Base-by-base conservation (phyloP, 2,329 filamentous ascomycete species). In the Ophiocordyceps camponoti-saundersi region DNA sequence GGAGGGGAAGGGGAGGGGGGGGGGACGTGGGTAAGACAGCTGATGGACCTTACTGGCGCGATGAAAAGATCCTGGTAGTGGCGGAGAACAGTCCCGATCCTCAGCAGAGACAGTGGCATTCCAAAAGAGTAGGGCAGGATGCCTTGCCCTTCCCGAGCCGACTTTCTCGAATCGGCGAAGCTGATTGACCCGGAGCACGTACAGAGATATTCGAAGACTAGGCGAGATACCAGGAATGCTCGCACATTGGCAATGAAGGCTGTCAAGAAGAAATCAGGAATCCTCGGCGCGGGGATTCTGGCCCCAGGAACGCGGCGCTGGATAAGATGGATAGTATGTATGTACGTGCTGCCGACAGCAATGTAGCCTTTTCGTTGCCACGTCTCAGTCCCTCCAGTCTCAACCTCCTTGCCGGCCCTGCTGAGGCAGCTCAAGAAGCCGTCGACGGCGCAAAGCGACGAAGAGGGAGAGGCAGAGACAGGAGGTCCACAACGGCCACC, bases 81-180 rank as follows among this genome's bases (percentile, higher is more conserved):
- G 59, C 56, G 56, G 50, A 57, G 52, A 49, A 56, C 51, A 48
- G 52, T 59, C 59, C 56, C 60, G 54, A 63, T 62, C 57, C 60
- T 62, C 51, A 52, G 44, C 49, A 61, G 54, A 63, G 59, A 60
- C 62, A 63, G 51, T 62, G 43, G 55, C 60, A 64, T 64, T 64
- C 62, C 62, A 61, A 55, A 57, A 56, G 54, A 56, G 57, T 48
- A 50, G 44, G 46, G 48, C 49, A 44, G 30, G 46, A 36, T 50
- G 50, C 48, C 48, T 55, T 57, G 52, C 53, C 55, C 53, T 56
- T 56, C 40, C 44, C 39, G 47, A 48, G 32, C 47, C 44, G 43
- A 47, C 36, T 48, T 51, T 47, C 48, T 55, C 49, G 50, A 53
- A 53, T 48, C 47, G 51, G 53, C 50, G 52, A 54, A 51, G 49